Conservation (phyloP, 176 grass and related monocot genomes). For the Olyra latifolia region DNA sequence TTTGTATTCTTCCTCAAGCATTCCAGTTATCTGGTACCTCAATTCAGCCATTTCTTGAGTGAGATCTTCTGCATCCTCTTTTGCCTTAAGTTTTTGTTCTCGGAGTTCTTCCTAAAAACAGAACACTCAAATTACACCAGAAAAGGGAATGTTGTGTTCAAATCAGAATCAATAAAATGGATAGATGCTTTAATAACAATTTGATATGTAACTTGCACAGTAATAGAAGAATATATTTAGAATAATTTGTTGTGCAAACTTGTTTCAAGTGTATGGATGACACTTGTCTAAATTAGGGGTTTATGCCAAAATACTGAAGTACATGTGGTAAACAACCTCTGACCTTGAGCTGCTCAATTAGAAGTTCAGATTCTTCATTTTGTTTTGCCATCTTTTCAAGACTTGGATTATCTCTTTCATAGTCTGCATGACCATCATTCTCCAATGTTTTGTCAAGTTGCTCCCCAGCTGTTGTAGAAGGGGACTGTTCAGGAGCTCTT, state of each 20-base stretch:
- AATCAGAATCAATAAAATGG: neutral
- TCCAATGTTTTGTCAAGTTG: conserved; percentile 56
- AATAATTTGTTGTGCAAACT: conserved; percentile 10
- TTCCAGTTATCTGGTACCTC: conserved; percentile 90
- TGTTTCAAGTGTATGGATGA: neutral
- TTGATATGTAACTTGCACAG: neutral
- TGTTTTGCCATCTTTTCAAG: conserved; percentile 59
- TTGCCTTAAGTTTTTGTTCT: conserved; percentile 86
- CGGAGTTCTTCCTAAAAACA: conserved; percentile 85
- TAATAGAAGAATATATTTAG: neutral
- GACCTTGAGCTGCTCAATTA: conserved; percentile 88
- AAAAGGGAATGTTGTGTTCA: neutral
- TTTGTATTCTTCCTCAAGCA: conserved; percentile 99
- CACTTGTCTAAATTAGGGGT: neutral
- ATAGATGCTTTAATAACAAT: neutral
- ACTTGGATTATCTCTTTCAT: conserved; percentile 39
- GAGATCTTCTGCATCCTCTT: conserved; percentile 95
- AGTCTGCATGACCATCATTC: conserved; percentile 18
- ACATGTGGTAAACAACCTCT: conserved; percentile 26
- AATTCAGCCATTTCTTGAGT: conserved; percentile 99
- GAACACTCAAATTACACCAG: conserved; percentile 4
- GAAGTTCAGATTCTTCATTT: conserved; percentile 66
- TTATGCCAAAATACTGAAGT: conserved; percentile 10
- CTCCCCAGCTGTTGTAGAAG: conserved; percentile 31
- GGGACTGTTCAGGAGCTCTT: conserved; percentile 41